A percentile compares a stretch with the other conserved stretches of the same genome.
These are phyloP conservation scores for Boletus bicolor DNA, from an alignment of 768 basidiomycete genomes.

Conservation along the genomic window DNA sequence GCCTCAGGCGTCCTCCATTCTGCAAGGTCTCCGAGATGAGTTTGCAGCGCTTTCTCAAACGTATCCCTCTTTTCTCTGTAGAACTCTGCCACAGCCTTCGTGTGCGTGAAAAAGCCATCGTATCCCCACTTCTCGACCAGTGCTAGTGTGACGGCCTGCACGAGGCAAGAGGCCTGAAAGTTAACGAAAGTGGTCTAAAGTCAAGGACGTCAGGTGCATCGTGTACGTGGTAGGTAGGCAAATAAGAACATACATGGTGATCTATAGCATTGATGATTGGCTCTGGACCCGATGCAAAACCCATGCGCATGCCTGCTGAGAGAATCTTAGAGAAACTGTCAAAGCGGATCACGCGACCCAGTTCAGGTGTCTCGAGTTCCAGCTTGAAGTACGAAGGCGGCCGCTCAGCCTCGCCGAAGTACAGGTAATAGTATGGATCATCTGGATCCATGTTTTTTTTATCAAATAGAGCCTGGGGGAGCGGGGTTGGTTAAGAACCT, in stretches of 20 bases:
- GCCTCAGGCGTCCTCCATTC: constrained; percentile 70
- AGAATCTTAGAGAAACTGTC: constrained; percentile 88
- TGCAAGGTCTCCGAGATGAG: constrained; percentile 74
- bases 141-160: constrained; percentile 58
- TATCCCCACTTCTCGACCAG: constrained; percentile 72
- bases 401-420: constrained; percentile 62
- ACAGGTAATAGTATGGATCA: constrained; percentile 77
- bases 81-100: constrained; percentile 63
- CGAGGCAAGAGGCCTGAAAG: constrained; percentile 61
- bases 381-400: constrained; percentile 80
- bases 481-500: constrained; percentile 41
- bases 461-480: neutral
- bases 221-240: constrained; percentile 10
- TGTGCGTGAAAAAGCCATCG: constrained; percentile 70
- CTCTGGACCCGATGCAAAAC: constrained; percentile 76
- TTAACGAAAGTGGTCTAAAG: constrained; percentile 62
- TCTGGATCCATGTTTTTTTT: constrained; percentile 39
- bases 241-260: constrained; percentile 49
- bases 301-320: constrained; percentile 74
- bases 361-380: constrained; percentile 61
- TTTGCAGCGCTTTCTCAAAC: constrained; percentile 73
- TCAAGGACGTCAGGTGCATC: constrained; percentile 8
- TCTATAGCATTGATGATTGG: constrained; percentile 70
- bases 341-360: constrained; percentile 81
- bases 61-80: constrained; percentile 71